These are phyloP conservation scores for Xylaria scruposa DNA, from an alignment of 495 filamentous ascomycete genomes.

Conservation along the genomic window DNA sequence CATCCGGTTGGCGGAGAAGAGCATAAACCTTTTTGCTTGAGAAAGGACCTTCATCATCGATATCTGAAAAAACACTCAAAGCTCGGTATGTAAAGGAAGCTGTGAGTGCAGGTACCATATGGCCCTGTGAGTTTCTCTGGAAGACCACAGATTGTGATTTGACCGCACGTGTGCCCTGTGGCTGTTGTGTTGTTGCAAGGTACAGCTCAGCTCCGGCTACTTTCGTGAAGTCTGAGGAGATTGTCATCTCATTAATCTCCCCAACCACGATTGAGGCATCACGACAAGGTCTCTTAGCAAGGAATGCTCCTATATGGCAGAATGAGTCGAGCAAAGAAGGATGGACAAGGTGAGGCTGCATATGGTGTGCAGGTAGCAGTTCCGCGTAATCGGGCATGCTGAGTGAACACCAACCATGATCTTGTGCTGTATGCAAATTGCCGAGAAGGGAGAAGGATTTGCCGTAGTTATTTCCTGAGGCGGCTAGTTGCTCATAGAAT, in stretches of 20 bases:
- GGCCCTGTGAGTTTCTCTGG: neutral
- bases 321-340: slow-evolving; percentile 13
- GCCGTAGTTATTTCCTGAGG: slow-evolving; percentile 36
- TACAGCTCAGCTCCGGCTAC: neutral
- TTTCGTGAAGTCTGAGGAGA: slow-evolving; percentile 8
- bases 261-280: slow-evolving; percentile 14
- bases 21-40: slow-evolving; percentile 11
- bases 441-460: slow-evolving; percentile 33
- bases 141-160: slow-evolving; percentile 10
- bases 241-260: slow-evolving; percentile 9
- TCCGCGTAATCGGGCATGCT: slow-evolving; percentile 35
- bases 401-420: slow-evolving; percentile 24
- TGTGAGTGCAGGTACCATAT: neutral
- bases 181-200: slow-evolving; percentile 18
- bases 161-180: slow-evolving; percentile 14
- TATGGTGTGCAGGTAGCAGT: slow-evolving; percentile 6
- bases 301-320: slow-evolving; percentile 12
- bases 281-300: slow-evolving; percentile 11
- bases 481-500: slow-evolving; percentile 32
- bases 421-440: slow-evolving; percentile 24
- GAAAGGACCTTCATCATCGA: slow-evolving; percentile 4
- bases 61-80: slow-evolving; percentile 8
- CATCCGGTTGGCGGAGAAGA: slow-evolving; percentile 8
- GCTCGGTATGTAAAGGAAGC: slow-evolving; percentile 16
- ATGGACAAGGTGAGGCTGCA: slow-evolving; percentile 15